Conservation (phyloP, 2,329 filamentous ascomycete species). For the Sarocladium oryzae region DNA sequence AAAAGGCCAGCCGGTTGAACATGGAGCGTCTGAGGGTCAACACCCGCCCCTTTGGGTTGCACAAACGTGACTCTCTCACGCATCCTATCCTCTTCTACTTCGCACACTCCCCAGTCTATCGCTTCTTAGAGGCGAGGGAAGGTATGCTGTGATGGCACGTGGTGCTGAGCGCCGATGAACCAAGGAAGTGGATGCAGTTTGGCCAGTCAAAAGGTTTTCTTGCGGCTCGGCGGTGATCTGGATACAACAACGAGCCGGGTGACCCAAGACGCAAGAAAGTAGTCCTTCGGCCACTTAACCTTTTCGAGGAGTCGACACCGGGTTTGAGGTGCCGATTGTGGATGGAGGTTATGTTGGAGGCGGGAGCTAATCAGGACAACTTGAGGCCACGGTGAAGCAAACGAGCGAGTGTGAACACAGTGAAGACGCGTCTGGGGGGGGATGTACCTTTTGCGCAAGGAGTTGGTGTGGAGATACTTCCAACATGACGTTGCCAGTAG, state of each 20-base stretch:
- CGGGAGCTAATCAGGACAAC: background rate
- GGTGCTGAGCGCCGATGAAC: background rate
- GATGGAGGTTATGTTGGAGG: background rate
- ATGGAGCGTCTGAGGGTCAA: conserved; percentile 58
- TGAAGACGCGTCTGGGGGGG: background rate
- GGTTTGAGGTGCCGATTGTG: background rate
- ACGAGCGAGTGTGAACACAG: background rate
- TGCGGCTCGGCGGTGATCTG: background rate
- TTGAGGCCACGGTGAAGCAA: conserved; percentile 3
- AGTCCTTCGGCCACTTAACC: too few species aligned
- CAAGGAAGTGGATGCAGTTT: background rate
- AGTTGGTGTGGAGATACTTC: background rate
- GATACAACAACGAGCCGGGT: too few species aligned
- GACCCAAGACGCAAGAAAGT: too few species aligned
- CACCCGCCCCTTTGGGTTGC: conserved; percentile 53
- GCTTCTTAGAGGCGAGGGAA: background rate
- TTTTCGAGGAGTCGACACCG: background rate
- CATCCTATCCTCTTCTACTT: conserved; percentile 42
- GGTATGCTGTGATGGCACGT: background rate
- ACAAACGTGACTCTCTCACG: conserved; percentile 76
- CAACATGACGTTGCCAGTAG: background rate
- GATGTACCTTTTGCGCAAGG: conserved; percentile 1
- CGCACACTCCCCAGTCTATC: background rate
- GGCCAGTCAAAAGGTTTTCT: too few species aligned
- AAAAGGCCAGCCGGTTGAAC: conserved; percentile 50